Base-by-base conservation (phyloP, 176 grass and related monocot genomes). In the Juncus effusus region DNA sequence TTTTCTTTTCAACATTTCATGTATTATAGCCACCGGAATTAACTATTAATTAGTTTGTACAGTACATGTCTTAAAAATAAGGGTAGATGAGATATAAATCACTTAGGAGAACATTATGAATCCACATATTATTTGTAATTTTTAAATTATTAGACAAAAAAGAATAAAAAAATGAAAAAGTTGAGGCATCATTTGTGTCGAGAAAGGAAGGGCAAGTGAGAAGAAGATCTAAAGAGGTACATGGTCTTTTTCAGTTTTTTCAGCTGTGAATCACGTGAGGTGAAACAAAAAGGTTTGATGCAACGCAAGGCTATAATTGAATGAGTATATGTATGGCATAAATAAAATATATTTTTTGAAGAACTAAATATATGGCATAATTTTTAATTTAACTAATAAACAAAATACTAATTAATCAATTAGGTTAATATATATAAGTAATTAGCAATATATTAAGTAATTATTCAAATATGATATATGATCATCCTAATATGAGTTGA, bases 231-330 rank as follows among this genome's bases (percentile, higher is more conserved):
- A 28, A 47, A 65, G 7, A 70, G 67, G 13, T 58, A 58, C 52
- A 56, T 15, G 1, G 16, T 14, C 51, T 9, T 47, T 47, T 28
- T 28, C 19, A 28, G 19, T 28, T 28, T 42, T 70, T 69, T 58
- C 11, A 57, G 3, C n/a, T 71, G 51, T 71, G 12, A 71, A 5
- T 7, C 67, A 58, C 67, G 67, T 71, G 67, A 71, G 56, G 38
- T 71, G 67, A 57, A 71, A 71, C 51, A 71, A 55, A 71, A 71
- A 45, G 67, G 51, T 71, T 58, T 44, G 54, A 36, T 59, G 56
- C 37, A 9, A 57, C 3, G 9, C 51, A 3, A 70, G 5, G 6
- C 65, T 6, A 69, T 69, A 38, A 53, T 37, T 67, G 45, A 54
- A 36, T 47, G 62, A 37, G 3, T 64, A 64, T 44, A 14, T 41